These are phyloP conservation scores for Mortierella sp. DNA, from an alignment of 371 early-diverging fungal species.

Conservation along the genomic window DNA sequence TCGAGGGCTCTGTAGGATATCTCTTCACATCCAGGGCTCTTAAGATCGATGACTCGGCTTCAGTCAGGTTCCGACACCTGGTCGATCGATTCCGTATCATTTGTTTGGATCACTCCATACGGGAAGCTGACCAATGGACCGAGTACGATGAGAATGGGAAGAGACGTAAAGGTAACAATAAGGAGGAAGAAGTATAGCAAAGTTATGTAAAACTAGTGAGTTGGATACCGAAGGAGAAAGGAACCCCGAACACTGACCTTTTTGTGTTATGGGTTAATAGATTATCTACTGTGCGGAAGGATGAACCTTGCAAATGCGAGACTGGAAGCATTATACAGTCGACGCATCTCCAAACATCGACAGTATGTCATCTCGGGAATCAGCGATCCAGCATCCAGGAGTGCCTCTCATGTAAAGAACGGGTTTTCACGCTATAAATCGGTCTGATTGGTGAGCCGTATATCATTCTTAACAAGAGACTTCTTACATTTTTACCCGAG, in stretches of 20 bases:
- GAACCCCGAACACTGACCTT: neutral
- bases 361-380: slow-evolving; percentile 81
- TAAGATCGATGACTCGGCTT: slow-evolving; percentile 69
- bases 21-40: slow-evolving; percentile 82
- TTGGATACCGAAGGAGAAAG: too few relatives aligned
- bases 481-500: neutral
- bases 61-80: slow-evolving; percentile 68
- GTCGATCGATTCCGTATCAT: slow-evolving; percentile 68
- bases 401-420: slow-evolving; percentile 65
- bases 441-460: too few relatives aligned
- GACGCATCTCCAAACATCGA: slow-evolving; percentile 67
- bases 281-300: slow-evolving; percentile 79
- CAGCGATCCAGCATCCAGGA: slow-evolving; percentile 63
- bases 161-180: slow-evolving; percentile 41
- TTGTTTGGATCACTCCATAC: slow-evolving; percentile 46
- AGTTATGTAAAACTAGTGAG: too few relatives aligned
- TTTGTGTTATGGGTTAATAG: slow-evolving; percentile 16
- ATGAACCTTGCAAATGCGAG: slow-evolving; percentile 82
- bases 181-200: too few relatives aligned
- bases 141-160: slow-evolving; percentile 37
- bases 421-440: neutral
- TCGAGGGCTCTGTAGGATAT: slow-evolving; percentile 85
- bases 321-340: slow-evolving; percentile 80
- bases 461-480: too few relatives aligned
- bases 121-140: slow-evolving; percentile 49